Evolutionary conservation across 305 asterid genomes (phyloP), one percentile per base, ranked within the genome.

Genomic region (Fraxinus xanthoxyloides): DNA sequence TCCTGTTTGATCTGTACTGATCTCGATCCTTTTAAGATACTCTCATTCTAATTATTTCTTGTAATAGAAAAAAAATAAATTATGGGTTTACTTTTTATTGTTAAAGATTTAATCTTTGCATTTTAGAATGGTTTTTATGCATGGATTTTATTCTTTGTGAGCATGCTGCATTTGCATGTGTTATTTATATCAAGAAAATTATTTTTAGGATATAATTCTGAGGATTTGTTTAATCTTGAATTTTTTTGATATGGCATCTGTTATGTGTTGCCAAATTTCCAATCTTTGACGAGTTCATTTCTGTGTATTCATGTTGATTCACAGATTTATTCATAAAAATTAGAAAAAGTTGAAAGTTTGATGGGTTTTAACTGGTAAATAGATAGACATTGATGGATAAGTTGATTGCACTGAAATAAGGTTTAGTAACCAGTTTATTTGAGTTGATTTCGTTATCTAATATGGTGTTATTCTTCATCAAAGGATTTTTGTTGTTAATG

Each of bases 1-100:
- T 35, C 43, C 76, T 40, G 59, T 6, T 72, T 80, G 84, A 86
- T 83, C 85, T 77, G 82, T 69, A 46, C 74, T 82, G 78, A 82
- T 88, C 87, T 83, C 84, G 84, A 80, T 80, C 84, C 73, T 21
- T 79, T 72, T 79, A 75, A 63, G 84, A 84, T 87, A 36, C 34
- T 69, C 40, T 84, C 67, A 30, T 31, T 24, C 69, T 77, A 67
- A 12, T 26, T 7, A 9, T 75, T 63, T 24, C 61, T 24, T 75
- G 28, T 82, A 77, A 72, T 78, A 84, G 30, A 75, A 48, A 35
- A 31, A 69, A 32, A 54, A 63, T n/a, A 2, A 6, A 59, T 59
- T 70, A 34, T 54, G 78, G 77, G 82, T 82, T 76, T 21, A 36
- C 40, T 67, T 79, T 76, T 61, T 61, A 72, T 77, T 51, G 31